Conservation (phyloP, 768 basidiomycete genomes). For the Mycena leptocephala region DNA sequence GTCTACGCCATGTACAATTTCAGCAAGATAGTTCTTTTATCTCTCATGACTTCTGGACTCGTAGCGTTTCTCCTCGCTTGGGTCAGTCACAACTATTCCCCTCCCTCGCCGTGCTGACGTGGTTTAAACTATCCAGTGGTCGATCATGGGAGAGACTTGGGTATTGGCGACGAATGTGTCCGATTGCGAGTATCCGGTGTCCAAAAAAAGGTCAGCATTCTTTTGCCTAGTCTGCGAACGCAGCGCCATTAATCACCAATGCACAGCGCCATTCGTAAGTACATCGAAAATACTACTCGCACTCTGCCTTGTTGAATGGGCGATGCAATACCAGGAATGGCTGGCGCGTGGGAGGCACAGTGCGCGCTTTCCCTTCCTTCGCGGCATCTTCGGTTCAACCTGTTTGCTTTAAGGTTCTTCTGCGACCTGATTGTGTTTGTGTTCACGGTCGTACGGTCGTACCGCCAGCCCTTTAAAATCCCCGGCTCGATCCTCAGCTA, state of each 20-base stretch:
- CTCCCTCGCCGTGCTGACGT: not conserved
- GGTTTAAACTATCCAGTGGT: not conserved
- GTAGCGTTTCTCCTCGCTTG: not conserved
- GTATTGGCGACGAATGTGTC: not conserved
- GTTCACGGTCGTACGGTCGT: not conserved
- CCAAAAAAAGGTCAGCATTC: not conserved
- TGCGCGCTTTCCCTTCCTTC: not conserved
- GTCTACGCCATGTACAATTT: constrained; percentile 6
- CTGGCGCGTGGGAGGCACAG: not conserved
- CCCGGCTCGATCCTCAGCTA: not conserved
- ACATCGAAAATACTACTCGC: not conserved
- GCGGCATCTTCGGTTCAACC: not conserved
- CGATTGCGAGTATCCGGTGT: not conserved
- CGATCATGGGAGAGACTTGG: not conserved
- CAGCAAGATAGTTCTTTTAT: not conserved
- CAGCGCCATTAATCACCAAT: not conserved
- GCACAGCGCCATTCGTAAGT: not conserved
- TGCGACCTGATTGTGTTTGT: not conserved
- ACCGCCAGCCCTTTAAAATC: not conserved
- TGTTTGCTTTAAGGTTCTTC: not conserved
- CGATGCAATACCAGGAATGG: not conserved
- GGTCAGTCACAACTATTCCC: not conserved
- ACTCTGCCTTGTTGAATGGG: no score
- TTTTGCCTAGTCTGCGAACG: not conserved
- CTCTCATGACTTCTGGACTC: not conserved